Conservation (phyloP, 2,329 filamentous ascomycete genomes). For the Penicillium vulpinum region DNA sequence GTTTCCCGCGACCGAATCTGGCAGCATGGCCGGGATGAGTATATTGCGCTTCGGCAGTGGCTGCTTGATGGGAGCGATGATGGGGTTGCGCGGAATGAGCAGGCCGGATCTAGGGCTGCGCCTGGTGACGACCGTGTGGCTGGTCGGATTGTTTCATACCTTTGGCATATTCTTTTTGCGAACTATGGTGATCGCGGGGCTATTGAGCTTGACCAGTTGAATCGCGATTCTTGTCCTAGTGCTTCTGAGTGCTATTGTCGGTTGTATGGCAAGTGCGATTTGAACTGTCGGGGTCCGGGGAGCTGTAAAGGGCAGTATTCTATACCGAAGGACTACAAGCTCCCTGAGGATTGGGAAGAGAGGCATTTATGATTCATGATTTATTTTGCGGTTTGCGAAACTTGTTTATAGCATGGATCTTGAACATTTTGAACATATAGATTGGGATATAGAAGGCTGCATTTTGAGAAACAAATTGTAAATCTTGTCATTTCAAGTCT, state of each 20-base stretch:
- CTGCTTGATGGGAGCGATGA: constrained; percentile 43
- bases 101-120: constrained; percentile 29
- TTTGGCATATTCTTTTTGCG: constrained; percentile 54
- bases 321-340: constrained; percentile 38
- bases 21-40: constrained; percentile 53
- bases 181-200: constrained; percentile 20
- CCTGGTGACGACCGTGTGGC: constrained; percentile 46
- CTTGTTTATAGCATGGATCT: constrained; percentile 2
- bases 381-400: not conserved
- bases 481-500: not conserved
- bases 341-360: constrained; percentile 39
- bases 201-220: constrained; percentile 41
- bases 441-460: not conserved
- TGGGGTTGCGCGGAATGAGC: not conserved
- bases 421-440: not conserved
- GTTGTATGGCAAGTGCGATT: constrained; percentile 44
- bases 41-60: constrained; percentile 57
- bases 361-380: constrained; percentile 28
- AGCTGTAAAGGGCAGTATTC: constrained; percentile 44
- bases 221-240: constrained; percentile 38
- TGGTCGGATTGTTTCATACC: constrained; percentile 50
- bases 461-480: not conserved
- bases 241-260: constrained; percentile 49
- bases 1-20: constrained; percentile 51
- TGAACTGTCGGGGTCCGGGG: constrained; percentile 34